A percentile compares a stretch with the other conserved stretches of the same genome.
phyloP scores from a whole-genome alignment of 305 asterid genomes.

The Fraxinus nigra region DNA sequence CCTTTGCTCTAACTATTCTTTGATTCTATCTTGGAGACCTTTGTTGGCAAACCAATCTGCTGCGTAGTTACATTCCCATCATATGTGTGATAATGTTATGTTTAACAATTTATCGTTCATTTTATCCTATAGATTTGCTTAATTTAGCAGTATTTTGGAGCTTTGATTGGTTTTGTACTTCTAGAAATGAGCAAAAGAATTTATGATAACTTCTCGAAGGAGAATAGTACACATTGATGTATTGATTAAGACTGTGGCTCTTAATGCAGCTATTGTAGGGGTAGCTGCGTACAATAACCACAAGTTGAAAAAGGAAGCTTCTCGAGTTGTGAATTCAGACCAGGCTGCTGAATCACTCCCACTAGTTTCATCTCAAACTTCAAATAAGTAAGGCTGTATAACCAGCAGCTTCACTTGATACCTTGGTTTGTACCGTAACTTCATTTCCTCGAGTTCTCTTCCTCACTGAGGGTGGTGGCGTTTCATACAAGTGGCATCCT shows the following conservation, averaged over 20 bases:
- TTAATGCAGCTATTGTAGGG: constrained; percentile 80
- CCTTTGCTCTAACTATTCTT: neutral
- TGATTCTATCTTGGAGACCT: neutral
- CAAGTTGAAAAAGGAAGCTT: constrained; percentile 79
- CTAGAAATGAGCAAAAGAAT: neutral
- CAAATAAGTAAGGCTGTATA: constrained; percentile 12
- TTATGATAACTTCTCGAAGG: neutral
- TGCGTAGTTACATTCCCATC: neutral
- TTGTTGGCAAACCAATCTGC: neutral
- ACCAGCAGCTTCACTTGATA: neutral
- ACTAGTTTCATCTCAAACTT: constrained; percentile 25
- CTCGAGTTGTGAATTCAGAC: constrained; percentile 27
- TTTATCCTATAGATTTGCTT: neutral
- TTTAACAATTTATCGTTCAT: neutral
- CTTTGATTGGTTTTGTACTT: neutral
- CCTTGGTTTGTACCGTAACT: neutral
- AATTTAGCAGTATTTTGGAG: neutral
- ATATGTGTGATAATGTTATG: neutral
- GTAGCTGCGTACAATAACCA: constrained; percentile 91
- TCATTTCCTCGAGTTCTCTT: neutral
- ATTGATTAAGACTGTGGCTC: neutral
- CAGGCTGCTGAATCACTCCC: constrained; percentile 31
- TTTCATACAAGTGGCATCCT: neutral
- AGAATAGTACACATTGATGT: neutral
- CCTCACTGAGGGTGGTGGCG: neutral